These are phyloP conservation scores for Tetracladium marchalianum DNA, from an alignment of 495 filamentous ascomycete species.

Conservation along the genomic window DNA sequence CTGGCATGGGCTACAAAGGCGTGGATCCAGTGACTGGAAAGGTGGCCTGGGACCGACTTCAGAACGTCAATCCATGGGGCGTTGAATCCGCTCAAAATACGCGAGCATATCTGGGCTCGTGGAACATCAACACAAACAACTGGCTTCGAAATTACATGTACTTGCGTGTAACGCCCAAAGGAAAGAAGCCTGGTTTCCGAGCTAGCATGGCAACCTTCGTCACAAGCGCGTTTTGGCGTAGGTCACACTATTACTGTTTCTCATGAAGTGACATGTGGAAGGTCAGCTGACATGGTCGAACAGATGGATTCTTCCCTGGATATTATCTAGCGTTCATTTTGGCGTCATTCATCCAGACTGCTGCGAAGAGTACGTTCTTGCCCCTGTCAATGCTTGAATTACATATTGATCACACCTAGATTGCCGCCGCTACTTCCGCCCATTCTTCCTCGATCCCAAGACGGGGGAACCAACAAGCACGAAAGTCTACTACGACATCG, in stretches of 20 bases:
- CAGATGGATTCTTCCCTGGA: conserved; percentile 84
- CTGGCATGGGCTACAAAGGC: conserved; percentile 90
- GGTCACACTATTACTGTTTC: no score
- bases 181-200: conserved; percentile 92
- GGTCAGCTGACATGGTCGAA: no score
- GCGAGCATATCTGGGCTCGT: conserved; percentile 75
- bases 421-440: conserved; percentile 79
- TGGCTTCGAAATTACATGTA: conserved; percentile 97
- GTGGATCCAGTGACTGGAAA: conserved; percentile 73
- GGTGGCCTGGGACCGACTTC: conserved; percentile 79
- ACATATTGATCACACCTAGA: conserved; percentile 39
- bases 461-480: conserved; percentile 51
- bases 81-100: conserved; percentile 88
- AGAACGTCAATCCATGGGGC: conserved; percentile 73
- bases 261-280: no score
- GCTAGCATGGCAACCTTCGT: conserved; percentile 90
- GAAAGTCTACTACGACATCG: conserved; percentile 82
- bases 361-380: conserved; percentile 71
- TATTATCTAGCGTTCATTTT: conserved; percentile 90
- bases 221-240: conserved; percentile 85
- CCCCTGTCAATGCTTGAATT: not conserved
- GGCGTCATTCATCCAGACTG: conserved; percentile 81
- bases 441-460: conserved; percentile 76
- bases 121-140: conserved; percentile 98
- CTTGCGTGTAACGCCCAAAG: conserved; percentile 86